A percentile compares a stretch with the other conserved stretches of the same genome.
These are phyloP conservation scores for Cordia subcordata DNA, from an alignment of 257 asterid species.

Conservation along the genomic window DNA sequence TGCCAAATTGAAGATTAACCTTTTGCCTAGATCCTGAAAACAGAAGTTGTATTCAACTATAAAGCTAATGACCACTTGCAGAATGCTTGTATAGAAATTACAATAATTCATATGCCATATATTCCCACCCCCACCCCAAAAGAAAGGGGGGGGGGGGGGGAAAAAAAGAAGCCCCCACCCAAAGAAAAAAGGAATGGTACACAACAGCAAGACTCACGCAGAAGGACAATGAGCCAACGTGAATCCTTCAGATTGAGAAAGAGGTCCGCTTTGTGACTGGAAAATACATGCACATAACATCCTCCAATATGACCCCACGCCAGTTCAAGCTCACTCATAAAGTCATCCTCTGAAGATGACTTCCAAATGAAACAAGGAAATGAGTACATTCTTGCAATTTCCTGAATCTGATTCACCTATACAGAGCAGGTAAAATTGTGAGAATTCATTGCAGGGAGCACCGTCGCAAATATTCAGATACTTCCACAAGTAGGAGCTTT, in stretches of 20 bases:
- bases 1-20: too few species aligned
- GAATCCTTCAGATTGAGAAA: conserved; percentile 27
- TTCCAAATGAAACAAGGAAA: conserved; percentile 31
- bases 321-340: conserved; percentile 36
- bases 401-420: conserved; percentile 60
- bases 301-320: conserved; percentile 47
- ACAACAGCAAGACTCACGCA: conserved; percentile 48
- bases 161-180: too few species aligned
- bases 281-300: conserved; percentile 45
- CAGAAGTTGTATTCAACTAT: too few species aligned
- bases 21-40: too few species aligned
- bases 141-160: too few species aligned
- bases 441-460: neutral
- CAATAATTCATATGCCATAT: neutral
- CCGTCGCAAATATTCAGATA: neutral
- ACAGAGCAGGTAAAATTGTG: conserved; percentile 16
- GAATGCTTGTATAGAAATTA: neutral
- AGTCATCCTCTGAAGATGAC: conserved; percentile 42
- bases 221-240: conserved; percentile 49
- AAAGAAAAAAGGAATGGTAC: neutral
- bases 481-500: neutral
- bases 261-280: conserved; percentile 36
- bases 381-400: conserved; percentile 39
- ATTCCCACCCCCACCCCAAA: too few species aligned
- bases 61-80: too few species aligned